phyloP scores from a whole-genome alignment of 1,284 basidiomycete genomes.

The Microbotryum scabiosae region DNA sequence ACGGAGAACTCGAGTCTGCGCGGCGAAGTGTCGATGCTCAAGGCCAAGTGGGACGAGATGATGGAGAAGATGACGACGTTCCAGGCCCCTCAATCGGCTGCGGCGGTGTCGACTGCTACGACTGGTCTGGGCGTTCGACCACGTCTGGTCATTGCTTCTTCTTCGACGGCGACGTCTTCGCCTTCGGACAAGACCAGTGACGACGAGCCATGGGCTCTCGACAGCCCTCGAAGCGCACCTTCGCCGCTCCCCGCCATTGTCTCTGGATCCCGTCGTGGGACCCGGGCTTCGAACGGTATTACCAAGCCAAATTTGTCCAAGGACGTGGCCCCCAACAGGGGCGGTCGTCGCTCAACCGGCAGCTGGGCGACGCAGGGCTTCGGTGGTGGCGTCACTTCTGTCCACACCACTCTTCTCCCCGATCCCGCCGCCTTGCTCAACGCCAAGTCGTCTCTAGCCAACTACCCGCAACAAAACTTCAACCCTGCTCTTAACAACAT shows the following conservation, averaged over 20 bases:
- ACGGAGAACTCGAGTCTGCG: slow-evolving; percentile 73
- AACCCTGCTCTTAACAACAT: slow-evolving; percentile 33
- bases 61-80: slow-evolving; percentile 41
- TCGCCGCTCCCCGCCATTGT: slow-evolving; percentile 2
- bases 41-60: slow-evolving; percentile 47
- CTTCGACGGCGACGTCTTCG: slow-evolving; percentile 9
- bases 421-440: slow-evolving; percentile 28
- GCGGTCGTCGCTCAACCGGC: not conserved
- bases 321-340: slow-evolving; percentile 57
- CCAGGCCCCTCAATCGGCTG: slow-evolving; percentile 32
- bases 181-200: slow-evolving; percentile 18
- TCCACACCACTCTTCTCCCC: slow-evolving; percentile 58
- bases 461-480: slow-evolving; percentile 20
- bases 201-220: slow-evolving; percentile 14
- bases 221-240: slow-evolving; percentile 4
- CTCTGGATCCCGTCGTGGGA: slow-evolving; percentile 19
- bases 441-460: slow-evolving; percentile 9
- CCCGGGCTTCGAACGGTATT: slow-evolving; percentile 35
- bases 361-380: slow-evolving; percentile 18
- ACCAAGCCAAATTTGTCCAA: slow-evolving; percentile 68
- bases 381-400: slow-evolving; percentile 65
- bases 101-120: slow-evolving; percentile 17
- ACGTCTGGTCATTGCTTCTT: slow-evolving; percentile 11
- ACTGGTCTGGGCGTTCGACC: slow-evolving; percentile 25
- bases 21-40: slow-evolving; percentile 72